Evolutionary conservation across 768 basidiomycete genomes (phyloP).

Genomic region (Guyanaporus albipodus): DNA sequence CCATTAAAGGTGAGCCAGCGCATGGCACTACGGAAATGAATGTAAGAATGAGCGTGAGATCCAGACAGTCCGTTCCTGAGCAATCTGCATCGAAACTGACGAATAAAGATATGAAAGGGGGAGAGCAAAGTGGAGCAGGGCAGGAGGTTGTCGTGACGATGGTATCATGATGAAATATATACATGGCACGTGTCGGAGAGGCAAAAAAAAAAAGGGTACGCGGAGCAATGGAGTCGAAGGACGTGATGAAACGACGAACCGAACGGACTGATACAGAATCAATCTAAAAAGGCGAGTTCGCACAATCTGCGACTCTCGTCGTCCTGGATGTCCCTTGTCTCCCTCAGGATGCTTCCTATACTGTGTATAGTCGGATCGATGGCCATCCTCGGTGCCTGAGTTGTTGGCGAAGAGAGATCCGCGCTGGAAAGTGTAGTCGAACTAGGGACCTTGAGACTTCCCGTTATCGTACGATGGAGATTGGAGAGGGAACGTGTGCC

Average conservation of each 20-base stretch:
- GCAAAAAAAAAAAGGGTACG: background rate
- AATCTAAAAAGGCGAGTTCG: constrained; percentile 63
- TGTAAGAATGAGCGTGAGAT: constrained; percentile 13
- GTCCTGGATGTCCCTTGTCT: constrained; percentile 55
- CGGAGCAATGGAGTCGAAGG: too few species aligned
- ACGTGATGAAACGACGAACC: background rate
- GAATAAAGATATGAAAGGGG: constrained; percentile 5
- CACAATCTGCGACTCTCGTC: constrained; percentile 66
- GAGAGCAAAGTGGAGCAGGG: background rate
- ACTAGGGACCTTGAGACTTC: constrained; percentile 25
- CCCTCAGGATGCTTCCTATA: constrained; percentile 50
- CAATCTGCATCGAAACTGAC: constrained; percentile 3
- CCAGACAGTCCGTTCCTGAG: constrained; percentile 1
- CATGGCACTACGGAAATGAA: constrained; percentile 6
- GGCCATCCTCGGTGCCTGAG: constrained; percentile 35
- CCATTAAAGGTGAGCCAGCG: constrained; percentile 1
- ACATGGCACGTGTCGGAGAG: background rate
- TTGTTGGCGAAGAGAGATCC: constrained; percentile 37
- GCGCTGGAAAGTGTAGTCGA: constrained; percentile 18
- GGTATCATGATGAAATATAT: background rate
- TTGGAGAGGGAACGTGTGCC: constrained; percentile 40
- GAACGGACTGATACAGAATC: constrained; percentile 13
- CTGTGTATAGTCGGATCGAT: constrained; percentile 59
- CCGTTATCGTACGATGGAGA: constrained; percentile 43
- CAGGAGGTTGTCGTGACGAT: background rate